phyloP scores from a whole-genome alignment of 2,329 filamentous ascomycete species.

The Metarhizium robertsii region DNA sequence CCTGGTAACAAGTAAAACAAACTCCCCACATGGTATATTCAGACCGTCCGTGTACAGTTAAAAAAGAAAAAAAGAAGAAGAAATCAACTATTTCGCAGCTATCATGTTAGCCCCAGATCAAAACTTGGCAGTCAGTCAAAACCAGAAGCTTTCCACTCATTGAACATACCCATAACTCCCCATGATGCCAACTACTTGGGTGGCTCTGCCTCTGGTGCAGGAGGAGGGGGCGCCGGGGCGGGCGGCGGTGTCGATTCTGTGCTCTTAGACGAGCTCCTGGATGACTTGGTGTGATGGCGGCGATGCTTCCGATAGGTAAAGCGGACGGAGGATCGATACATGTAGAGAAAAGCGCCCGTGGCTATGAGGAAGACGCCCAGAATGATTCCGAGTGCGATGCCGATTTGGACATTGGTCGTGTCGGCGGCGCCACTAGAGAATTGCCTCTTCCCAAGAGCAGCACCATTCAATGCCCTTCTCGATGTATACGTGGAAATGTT shows the following conservation, averaged over 20 bases:
- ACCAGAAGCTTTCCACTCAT: background rate
- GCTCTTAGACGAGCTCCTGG: conserved; percentile 19
- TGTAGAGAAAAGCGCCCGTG: conserved; percentile 27
- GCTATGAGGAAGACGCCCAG: conserved; percentile 29
- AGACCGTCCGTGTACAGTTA: background rate
- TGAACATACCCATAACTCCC: background rate
- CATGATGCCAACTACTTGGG: background rate
- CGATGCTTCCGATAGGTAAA: conserved; percentile 19
- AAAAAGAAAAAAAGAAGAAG: background rate
- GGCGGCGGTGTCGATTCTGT: conserved; percentile 13
- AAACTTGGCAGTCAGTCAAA: background rate
- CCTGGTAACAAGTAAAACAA: background rate
- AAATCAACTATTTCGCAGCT: background rate
- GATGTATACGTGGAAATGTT: background rate
- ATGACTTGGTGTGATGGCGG: conserved; percentile 16
- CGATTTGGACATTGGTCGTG: conserved; percentile 31
- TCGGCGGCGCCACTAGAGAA: conserved; percentile 17
- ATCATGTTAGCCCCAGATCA: background rate
- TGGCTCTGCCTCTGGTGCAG: background rate
- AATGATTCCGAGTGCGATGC: conserved; percentile 31
- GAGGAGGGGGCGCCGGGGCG: conserved; percentile 5
- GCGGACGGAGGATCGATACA: conserved; percentile 29
- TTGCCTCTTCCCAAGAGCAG: conserved; percentile 13
- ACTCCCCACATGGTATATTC: background rate
- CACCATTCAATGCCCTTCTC: background rate